Evolutionary conservation across 768 basidiomycete species (phyloP), one percentile per base, ranked within the genome.

Genomic region (Mycena rebaudengoi): DNA sequence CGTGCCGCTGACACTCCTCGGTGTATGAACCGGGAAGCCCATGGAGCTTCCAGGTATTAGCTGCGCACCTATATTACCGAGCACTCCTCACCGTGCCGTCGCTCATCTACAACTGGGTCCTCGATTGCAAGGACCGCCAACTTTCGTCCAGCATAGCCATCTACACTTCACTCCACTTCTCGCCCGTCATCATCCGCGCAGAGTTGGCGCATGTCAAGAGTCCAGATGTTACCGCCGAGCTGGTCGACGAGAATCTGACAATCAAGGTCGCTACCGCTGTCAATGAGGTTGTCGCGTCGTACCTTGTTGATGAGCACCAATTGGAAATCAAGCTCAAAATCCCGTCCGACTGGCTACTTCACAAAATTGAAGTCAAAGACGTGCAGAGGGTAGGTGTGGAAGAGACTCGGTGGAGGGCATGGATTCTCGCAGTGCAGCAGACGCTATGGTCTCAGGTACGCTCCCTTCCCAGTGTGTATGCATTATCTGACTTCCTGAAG

Each of bases 401-500:
- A 18, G 96, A 97, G 71, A 89, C 88, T 62, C 87, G 87, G 62
- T 99, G 96, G 97, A 83, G 96, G 66, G 91, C 91, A 1, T 99
- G 97, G 98, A 83, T 97, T 57, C 82, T 99, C 23, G 94, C 89
- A 16, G 91, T 98, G 33, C 95, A 96, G 73, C 96, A 97, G 78
- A 89, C 91, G 28, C 88, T 96, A 46, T 94, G 91, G 80, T 88
- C 91, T 16, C 91, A 96, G 77, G 96, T 96, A 67, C 57, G 88
- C 78, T 7, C 23, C 45, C 11, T 30, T n/a, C 13, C n/a, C 49
- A 3, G 43, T 41, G n/a, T 21, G 13, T 51, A 45, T 21, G 50
- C 33, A 28, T 23, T 11, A 20, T 65, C 37, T 57, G 13, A 33
- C 60, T 52, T 13, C 8, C 39, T 48, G 18, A 12, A 98, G 96